Evolutionary conservation across 257 asterid genomes (phyloP).

Genomic region (Solanum bulbocastanum): DNA sequence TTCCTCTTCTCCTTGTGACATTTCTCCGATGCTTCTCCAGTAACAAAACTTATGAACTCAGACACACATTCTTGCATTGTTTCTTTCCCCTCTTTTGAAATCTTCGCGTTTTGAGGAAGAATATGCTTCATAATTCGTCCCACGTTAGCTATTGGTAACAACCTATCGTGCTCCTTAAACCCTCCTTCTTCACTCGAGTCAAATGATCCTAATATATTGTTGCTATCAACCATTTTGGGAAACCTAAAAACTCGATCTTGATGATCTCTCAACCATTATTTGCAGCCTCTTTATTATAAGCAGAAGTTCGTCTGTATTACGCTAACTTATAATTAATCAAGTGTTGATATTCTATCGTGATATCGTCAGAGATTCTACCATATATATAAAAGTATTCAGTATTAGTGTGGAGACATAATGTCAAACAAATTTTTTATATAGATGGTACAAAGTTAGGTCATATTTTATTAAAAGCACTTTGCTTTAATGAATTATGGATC

Average conservation of each 20-base stretch:
- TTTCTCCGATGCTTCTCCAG: conserved; percentile 62
- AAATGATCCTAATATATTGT: not conserved
- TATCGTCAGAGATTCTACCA: not conserved
- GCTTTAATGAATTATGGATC: conserved; percentile 4
- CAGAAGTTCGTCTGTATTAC: not conserved
- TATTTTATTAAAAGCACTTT: not conserved
- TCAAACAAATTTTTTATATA: not conserved
- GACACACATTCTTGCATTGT: conserved; percentile 75
- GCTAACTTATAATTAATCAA: not conserved
- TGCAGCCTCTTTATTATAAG: not conserved
- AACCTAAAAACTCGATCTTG: not conserved
- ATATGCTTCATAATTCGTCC: conserved; percentile 67
- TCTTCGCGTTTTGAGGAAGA: conserved; percentile 50
- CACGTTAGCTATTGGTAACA: conserved; percentile 63
- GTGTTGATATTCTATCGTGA: not conserved
- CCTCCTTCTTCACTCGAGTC: not conserved
- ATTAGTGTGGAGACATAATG: not conserved
- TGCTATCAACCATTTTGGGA: conserved; percentile 25
- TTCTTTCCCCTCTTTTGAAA: conserved; percentile 68
- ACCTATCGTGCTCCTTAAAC: conserved; percentile 31
- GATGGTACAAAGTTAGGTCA: not conserved
- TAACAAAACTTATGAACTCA: conserved; percentile 64
- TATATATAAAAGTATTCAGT: not conserved
- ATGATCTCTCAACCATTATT: not conserved
- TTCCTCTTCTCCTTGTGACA: conserved; percentile 55